phyloP scores from a whole-genome alignment of 352 stramenopile genomes.

The Pythium dissotocum region DNA sequence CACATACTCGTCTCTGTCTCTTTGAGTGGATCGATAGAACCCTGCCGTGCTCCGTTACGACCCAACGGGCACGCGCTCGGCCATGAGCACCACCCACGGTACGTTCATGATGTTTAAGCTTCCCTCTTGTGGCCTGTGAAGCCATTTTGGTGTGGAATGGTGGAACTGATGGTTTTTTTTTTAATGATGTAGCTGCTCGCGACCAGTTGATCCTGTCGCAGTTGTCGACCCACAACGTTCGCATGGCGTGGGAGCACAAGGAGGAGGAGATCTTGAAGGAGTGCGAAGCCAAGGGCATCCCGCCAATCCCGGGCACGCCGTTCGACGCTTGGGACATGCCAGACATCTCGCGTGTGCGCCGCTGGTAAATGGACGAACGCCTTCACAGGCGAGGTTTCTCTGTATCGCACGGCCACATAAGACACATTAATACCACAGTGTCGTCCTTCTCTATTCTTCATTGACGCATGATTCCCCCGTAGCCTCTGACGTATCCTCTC shows the following conservation, averaged over 20 bases:
- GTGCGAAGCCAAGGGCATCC: slow-evolving; percentile 73
- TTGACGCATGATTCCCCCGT: too few species aligned
- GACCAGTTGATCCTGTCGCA: slow-evolving; percentile 75
- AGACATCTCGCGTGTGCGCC: slow-evolving; percentile 55
- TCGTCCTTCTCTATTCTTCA: not conserved
- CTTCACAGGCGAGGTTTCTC: not conserved
- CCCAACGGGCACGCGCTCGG: slow-evolving; percentile 81
- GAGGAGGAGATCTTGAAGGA: slow-evolving; percentile 78
- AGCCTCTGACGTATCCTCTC: too few species aligned
- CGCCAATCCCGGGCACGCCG: slow-evolving; percentile 63
- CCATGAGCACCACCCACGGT: slow-evolving; percentile 85
- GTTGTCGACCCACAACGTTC: slow-evolving; percentile 74
- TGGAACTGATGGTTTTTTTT: not conserved
- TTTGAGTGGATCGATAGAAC: slow-evolving; percentile 27
- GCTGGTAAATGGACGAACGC: slow-evolving; percentile 48
- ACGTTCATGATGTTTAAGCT: slow-evolving; percentile 1
- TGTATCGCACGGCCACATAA: slow-evolving; percentile 6
- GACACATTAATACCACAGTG: slow-evolving; percentile 6
- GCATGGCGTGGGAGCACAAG: slow-evolving; percentile 77
- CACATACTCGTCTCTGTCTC: not conserved
- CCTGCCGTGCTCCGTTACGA: slow-evolving; percentile 85
- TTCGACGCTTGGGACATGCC: slow-evolving; percentile 72
- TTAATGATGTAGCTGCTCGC: slow-evolving; percentile 40
- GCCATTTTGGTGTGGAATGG: not conserved
- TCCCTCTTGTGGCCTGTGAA: not conserved